These are phyloP conservation scores for Friedmanniomyces simplex DNA, from an alignment of 495 filamentous ascomycete species.

Conservation along the genomic window DNA sequence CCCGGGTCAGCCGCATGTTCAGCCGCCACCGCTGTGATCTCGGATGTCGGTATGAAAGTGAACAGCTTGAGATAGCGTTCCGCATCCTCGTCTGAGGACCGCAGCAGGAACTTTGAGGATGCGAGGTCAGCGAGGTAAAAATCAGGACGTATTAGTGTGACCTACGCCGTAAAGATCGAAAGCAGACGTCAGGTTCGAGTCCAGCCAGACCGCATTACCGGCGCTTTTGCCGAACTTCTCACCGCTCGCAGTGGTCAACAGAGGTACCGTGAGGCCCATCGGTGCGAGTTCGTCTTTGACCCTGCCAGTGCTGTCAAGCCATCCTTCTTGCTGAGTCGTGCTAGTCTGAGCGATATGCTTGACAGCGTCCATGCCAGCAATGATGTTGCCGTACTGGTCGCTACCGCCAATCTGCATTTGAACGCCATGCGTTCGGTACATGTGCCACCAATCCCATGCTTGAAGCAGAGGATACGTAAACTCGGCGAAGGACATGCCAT, in stretches of 20 bases:
- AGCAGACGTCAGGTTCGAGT: conserved; percentile 61
- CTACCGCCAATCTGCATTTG: conserved; percentile 87
- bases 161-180: conserved; percentile 76
- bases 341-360: conserved; percentile 49
- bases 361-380: conserved; percentile 77
- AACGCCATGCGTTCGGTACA: conserved; percentile 53
- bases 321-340: conserved; percentile 14
- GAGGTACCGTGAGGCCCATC: conserved; percentile 78
- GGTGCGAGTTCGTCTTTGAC: conserved; percentile 35
- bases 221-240: conserved; percentile 93
- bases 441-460: conserved; percentile 91
- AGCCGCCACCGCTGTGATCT: conserved; percentile 54
- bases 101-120: conserved; percentile 63
- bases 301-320: conserved; percentile 21
- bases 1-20: conserved; percentile 55
- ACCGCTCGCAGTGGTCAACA: conserved; percentile 75
- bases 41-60: conserved; percentile 66
- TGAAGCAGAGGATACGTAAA: conserved; percentile 90
- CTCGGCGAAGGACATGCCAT: conserved; percentile 89
- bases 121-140: background rate
- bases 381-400: conserved; percentile 95
- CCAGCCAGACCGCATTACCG: conserved; percentile 91
- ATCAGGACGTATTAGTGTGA: background rate
- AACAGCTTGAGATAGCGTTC: conserved; percentile 77
- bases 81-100: conserved; percentile 69